These are phyloP conservation scores for Microdochium bolleyi DNA, from an alignment of 2,329 filamentous ascomycete species.

Conservation along the genomic window DNA sequence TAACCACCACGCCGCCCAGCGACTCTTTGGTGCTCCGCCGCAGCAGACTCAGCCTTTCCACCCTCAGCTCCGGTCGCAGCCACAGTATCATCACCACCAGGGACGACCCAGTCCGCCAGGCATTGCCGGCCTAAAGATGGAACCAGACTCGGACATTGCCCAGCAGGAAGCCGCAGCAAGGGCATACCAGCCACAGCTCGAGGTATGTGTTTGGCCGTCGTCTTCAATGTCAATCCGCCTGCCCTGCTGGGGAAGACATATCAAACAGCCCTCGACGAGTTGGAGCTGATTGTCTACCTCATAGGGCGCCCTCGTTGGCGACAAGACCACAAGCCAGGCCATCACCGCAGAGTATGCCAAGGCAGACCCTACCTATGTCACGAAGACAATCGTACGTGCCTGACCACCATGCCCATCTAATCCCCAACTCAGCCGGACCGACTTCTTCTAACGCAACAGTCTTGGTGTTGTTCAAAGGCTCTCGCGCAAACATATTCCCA, in stretches of 20 bases:
- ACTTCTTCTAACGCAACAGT: conserved; percentile 6
- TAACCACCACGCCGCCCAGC: background rate
- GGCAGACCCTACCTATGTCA: conserved; percentile 75
- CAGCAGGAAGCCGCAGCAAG: conserved; percentile 54
- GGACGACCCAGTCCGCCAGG: conserved; percentile 1
- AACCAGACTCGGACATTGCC: conserved; percentile 35
- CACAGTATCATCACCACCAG: conserved; percentile 1
- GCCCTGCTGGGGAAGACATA: too few relatives aligned
- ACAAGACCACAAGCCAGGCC: conserved; percentile 65
- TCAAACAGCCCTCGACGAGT: background rate
- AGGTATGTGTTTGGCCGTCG: conserved; percentile 31
- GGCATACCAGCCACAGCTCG: conserved; percentile 48
- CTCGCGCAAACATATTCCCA: conserved; percentile 79
- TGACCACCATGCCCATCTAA: conserved; percentile 1
- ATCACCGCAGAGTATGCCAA: conserved; percentile 83
- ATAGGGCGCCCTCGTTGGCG: conserved; percentile 77
- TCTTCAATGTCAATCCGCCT: background rate
- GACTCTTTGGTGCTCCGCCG: background rate
- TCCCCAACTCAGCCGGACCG: background rate
- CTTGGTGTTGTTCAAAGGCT: conserved; percentile 49
- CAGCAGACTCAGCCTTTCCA: conserved; percentile 7
- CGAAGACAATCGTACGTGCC: conserved; percentile 73
- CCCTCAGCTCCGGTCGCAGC: background rate
- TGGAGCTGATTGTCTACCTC: conserved; percentile 3
- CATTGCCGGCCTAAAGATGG: conserved; percentile 24